Evolutionary conservation across 2,329 filamentous ascomycete species (phyloP).

Genomic region (Diplodia scrobiculata): DNA sequence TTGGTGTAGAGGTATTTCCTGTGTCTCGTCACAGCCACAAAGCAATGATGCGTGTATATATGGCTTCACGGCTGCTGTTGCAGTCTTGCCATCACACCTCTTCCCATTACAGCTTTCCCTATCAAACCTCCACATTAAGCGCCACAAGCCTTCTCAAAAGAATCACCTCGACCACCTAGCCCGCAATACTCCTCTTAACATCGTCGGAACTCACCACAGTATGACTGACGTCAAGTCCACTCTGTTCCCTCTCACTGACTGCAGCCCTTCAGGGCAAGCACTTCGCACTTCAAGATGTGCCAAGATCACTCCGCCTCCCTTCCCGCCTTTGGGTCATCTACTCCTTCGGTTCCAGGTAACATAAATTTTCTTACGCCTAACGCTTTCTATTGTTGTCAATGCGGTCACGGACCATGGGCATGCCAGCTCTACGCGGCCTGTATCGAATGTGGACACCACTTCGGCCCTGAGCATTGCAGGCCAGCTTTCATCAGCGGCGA

Average conservation of each 20-base stretch:
- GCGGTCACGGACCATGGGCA: neutral
- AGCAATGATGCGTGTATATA: neutral
- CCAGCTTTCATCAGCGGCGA: constrained; percentile 1
- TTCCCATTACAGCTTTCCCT: neutral
- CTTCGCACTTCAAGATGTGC: neutral
- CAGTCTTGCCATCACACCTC: neutral
- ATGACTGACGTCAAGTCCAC: neutral
- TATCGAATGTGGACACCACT: constrained; percentile 13
- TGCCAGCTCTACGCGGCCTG: constrained; percentile 8
- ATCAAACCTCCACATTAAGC: neutral
- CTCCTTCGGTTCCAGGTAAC: constrained; percentile 6
- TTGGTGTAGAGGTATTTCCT: neutral
- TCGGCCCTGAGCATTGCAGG: neutral
- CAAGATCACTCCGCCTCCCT: neutral
- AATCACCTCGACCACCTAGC: neutral
- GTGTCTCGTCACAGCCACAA: neutral
- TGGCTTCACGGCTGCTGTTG: neutral
- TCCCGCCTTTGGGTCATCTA: neutral
- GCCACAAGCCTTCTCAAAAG: neutral
- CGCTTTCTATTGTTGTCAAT: constrained; percentile 22
- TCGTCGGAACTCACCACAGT: neutral
- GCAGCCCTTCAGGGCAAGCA: neutral
- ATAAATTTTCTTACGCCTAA: constrained; percentile 6
- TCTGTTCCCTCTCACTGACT: neutral
- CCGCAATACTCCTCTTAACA: neutral